Percentiles rank a stretch among this genome's conserved stretches.
These are phyloP conservation scores for Amauroascus niger DNA, from an alignment of 2,329 filamentous ascomycete species.

Conservation along the genomic window DNA sequence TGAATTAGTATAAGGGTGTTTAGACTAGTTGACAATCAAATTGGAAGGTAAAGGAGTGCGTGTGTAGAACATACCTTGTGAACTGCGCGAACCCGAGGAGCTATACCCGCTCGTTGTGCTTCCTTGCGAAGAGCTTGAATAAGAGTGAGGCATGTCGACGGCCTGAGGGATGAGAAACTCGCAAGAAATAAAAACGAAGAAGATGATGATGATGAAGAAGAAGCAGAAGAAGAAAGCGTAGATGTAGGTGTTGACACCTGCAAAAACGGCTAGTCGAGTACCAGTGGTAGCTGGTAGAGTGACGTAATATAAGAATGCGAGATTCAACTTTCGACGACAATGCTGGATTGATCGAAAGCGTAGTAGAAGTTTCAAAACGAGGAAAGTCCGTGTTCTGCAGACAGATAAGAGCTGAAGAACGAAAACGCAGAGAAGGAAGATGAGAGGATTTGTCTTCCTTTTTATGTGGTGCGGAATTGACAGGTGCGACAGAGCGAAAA, in stretches of 20 bases:
- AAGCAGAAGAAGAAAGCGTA: background rate
- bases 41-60: too few relatives aligned
- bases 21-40: background rate
- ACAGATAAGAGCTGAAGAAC: background rate
- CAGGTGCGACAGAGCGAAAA: background rate
- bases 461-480: slow-evolving; percentile 2
- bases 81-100: slow-evolving; percentile 1
- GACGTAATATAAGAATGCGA: background rate
- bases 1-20: slow-evolving; percentile 3
- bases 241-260: slow-evolving; percentile 3
- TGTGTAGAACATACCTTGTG: slow-evolving; percentile 13
- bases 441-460: slow-evolving; percentile 8
- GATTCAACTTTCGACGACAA: slow-evolving; percentile 1
- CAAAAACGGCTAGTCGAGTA: background rate
- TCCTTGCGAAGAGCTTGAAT: slow-evolving; percentile 10
- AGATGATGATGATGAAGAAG: background rate
- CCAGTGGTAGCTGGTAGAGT: slow-evolving; percentile 4
- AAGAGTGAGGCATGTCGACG: slow-evolving; percentile 17
- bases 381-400: background rate
- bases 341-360: background rate
- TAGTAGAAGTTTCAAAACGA: background rate
- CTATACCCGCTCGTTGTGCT: slow-evolving; percentile 3
- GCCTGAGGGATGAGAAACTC: background rate
- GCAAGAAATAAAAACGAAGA: background rate
- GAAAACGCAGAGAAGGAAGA: background rate